Conservation (phyloP, 768 basidiomycete genomes). For the Termitomyces sp. region DNA sequence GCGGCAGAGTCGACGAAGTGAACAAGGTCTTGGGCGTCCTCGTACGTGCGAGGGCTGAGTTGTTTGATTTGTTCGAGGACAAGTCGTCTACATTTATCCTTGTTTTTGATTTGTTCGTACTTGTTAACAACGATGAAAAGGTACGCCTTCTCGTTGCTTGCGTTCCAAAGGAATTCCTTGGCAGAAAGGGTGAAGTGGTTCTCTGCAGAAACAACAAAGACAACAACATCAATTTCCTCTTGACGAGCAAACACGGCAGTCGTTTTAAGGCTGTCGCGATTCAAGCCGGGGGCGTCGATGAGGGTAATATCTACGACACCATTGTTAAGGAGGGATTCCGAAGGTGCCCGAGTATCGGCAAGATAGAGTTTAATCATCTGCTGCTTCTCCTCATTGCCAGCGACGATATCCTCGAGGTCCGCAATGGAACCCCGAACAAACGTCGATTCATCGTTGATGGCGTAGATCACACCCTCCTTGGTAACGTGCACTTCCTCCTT, state of each 20-base stretch:
- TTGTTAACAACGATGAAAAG: slow-evolving; percentile 99
- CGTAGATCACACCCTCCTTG: slow-evolving; percentile 64
- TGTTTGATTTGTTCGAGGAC: slow-evolving; percentile 93
- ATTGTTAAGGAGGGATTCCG: slow-evolving; percentile 87
- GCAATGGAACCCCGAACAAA: slow-evolving; percentile 62
- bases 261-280: slow-evolving; percentile 91
- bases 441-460: slow-evolving; percentile 66
- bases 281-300: slow-evolving; percentile 97
- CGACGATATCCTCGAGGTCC: slow-evolving; percentile 75
- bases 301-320: slow-evolving; percentile 96
- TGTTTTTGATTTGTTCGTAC: slow-evolving; percentile 92
- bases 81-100: slow-evolving; percentile 82
- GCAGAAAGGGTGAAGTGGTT: slow-evolving; percentile 98
- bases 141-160: slow-evolving; percentile 95
- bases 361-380: slow-evolving; percentile 87
- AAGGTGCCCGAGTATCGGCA: slow-evolving; percentile 68
- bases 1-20: slow-evolving; percentile 95
- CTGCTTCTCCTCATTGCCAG: slow-evolving; percentile 65
- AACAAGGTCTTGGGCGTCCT: slow-evolving; percentile 88
- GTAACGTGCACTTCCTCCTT: slow-evolving; percentile 84
- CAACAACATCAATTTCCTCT: slow-evolving; percentile 97
- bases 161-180: slow-evolving; percentile 88
- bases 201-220: slow-evolving; percentile 96
- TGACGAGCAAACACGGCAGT: slow-evolving; percentile 94
- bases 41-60: slow-evolving; percentile 87